phyloP scores from a whole-genome alignment of 768 basidiomycete genomes.

The Lactifluus volemus region DNA sequence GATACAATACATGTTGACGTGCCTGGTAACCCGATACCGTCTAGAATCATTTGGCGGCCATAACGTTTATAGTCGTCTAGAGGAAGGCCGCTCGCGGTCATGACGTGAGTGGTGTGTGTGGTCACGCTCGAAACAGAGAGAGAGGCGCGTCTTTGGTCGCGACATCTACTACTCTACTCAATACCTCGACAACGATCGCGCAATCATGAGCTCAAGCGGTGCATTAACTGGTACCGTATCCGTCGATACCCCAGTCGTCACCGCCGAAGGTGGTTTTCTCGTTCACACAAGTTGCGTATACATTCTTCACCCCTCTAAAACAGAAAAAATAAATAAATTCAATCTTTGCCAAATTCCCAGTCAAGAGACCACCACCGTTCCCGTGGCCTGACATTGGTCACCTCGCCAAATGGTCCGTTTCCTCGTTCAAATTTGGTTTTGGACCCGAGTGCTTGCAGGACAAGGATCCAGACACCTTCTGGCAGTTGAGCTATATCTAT shows the following conservation, averaged over 20 bases:
- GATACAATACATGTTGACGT: constrained; percentile 2
- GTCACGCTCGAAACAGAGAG: neutral
- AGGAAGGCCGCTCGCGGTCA: constrained; percentile 16
- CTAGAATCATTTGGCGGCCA: constrained; percentile 94
- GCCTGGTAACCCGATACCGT: constrained; percentile 84
- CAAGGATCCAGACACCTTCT: constrained; percentile 85
- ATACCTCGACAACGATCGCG: neutral
- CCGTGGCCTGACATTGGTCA: constrained; percentile 81
- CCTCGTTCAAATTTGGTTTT: constrained; percentile 93
- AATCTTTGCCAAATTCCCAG: too few species aligned
- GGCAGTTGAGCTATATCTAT: constrained; percentile 64
- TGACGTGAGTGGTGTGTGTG: neutral
- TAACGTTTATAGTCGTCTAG: constrained; percentile 78
- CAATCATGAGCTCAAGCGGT: constrained; percentile 4
- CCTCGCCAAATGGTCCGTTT: constrained; percentile 92
- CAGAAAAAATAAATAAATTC: too few species aligned
- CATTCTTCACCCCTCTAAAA: too few species aligned
- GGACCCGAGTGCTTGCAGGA: constrained; percentile 89
- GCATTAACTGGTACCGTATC: neutral
- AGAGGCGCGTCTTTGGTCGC: too few species aligned
- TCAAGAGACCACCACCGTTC: constrained; percentile 40
- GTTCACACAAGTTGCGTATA: constrained; percentile 30
- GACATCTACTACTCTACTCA: neutral
- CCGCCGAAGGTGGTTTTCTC: constrained; percentile 31
- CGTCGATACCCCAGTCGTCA: neutral